Evolutionary conservation across 345 rosid genomes (phyloP), one percentile per base, ranked within the genome.

Genomic region (Anacardium occidentale): DNA sequence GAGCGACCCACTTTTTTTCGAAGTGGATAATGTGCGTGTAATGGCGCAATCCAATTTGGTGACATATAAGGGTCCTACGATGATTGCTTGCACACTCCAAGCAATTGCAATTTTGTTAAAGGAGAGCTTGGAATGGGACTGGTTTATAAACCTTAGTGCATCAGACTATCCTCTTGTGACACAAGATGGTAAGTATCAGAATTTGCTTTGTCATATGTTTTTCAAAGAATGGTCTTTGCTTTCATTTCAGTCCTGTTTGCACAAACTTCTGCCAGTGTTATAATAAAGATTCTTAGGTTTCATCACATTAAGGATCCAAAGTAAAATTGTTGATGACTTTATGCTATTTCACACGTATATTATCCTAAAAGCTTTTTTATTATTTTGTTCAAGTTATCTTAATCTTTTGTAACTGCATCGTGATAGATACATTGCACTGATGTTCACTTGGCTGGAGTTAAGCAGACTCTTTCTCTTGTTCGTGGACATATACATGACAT

Each of bases 71-170:
- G 98, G 98, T 3, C 97, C 98, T 71, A 94, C 96, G 0, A 94
- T 94, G 97, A 81, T 91, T 74, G 98, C 98, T 59, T 87, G 81
- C 76, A 94, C 97, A 4, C 94, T 94, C 66, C 98, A 94, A 77
- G 98, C 98, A 5, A 84, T 91, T 71, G 91, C 97, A 1, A 85
- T 94, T 62, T 68, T 91, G 83, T 79, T 94, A 57, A 87, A 83
- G 82, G 97, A 94, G 78, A 91, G 92, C 83, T 74, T 90, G 76
- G 91, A 85, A 37, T 94, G 96, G 98, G 97, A 91, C 78, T 94
- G 97, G 97, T 94, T 94, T 83, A 80, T 94, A 48, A 94, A 94
- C 75, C 94, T 91, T 77, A 94, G 97, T 12, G 97, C 98, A 57
- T 91, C 96, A 0, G 98, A 94, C 68, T 91, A 94, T 83, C 97